Evolutionary conservation across 2,329 filamentous ascomycete genomes (phyloP).

Genomic region (Onygena corvina): DNA sequence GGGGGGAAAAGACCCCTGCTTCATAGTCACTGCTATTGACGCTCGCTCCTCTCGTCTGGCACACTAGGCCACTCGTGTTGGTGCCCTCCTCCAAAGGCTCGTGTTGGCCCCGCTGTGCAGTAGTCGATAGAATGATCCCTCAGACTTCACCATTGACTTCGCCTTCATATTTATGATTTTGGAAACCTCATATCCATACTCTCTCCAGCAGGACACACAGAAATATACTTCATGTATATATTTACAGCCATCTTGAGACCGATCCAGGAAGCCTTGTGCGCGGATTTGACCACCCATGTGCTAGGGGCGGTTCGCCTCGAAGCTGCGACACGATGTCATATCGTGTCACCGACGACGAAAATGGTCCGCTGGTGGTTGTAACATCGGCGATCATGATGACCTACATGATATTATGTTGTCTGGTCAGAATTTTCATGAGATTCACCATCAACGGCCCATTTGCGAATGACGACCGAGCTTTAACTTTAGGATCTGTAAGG

Average conservation of each 20-base stretch:
- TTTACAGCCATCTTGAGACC: not conserved
- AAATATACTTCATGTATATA: constrained; percentile 1
- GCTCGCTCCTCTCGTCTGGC: not conserved
- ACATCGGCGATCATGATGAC: constrained; percentile 13
- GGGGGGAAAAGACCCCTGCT: not conserved
- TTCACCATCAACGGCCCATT: constrained; percentile 16
- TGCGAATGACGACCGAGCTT: constrained; percentile 14
- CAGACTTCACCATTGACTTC: not conserved
- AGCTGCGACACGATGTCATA: constrained; percentile 7
- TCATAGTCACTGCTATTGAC: not conserved
- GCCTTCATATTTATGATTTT: not conserved
- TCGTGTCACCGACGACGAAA: constrained; percentile 14
- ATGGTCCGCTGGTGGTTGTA: constrained; percentile 14
- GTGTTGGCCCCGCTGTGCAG: not conserved
- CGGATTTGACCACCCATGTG: not conserved
- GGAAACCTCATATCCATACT: not conserved
- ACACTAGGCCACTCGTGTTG: not conserved
- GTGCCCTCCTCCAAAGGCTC: not conserved
- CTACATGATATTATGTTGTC: constrained; percentile 15
- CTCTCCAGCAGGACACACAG: not conserved
- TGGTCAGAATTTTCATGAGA: constrained; percentile 13
- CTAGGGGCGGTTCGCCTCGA: not conserved
- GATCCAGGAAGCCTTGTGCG: not conserved
- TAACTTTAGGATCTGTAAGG: constrained; percentile 13
- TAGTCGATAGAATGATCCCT: not conserved